Conservation (phyloP, 2,329 filamentous ascomycete species). For the Beauveria scarabaeidicola region DNA sequence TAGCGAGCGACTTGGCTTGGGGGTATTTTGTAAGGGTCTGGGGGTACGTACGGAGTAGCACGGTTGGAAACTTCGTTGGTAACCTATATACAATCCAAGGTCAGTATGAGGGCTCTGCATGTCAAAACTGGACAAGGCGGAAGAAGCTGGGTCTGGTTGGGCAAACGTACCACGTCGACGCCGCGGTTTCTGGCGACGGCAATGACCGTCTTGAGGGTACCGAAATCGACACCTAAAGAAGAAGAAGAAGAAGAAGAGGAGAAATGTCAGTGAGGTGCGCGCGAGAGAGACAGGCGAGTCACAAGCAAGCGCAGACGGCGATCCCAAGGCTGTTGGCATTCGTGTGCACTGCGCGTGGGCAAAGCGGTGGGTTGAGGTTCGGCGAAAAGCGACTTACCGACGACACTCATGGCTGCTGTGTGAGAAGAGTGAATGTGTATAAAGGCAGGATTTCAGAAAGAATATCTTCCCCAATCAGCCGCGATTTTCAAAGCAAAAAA, state of each 20-base stretch:
- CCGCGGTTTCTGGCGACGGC: slow-evolving; percentile 96
- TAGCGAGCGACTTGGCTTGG: not conserved
- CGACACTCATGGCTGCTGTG: slow-evolving; percentile 44
- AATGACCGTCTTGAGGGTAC: slow-evolving; percentile 93
- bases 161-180: slow-evolving; percentile 86
- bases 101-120: not conserved
- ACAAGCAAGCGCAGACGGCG: not conserved
- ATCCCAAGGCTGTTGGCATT: not conserved
- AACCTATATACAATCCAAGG: slow-evolving; percentile 49
- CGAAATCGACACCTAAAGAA: slow-evolving; percentile 76
- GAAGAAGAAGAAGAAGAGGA: slow-evolving; percentile 10
- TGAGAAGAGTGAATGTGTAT: slow-evolving; percentile 12
- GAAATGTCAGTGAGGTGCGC: not conserved
- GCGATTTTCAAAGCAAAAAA: slow-evolving; percentile 2
- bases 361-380: slow-evolving; percentile 5
- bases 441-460: not conserved
- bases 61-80: slow-evolving; percentile 99
- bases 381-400: slow-evolving; percentile 33
- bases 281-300: not conserved
- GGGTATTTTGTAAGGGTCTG: not conserved
- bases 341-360: not conserved
- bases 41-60: slow-evolving; percentile 76
- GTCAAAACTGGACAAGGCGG: not conserved
- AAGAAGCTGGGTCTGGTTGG: slow-evolving; percentile 13
- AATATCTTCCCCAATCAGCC: slow-evolving; percentile 5